Evolutionary conservation across 2,329 filamentous ascomycete genomes (phyloP).

Genomic region (Torrubiellomyces zombiae): DNA sequence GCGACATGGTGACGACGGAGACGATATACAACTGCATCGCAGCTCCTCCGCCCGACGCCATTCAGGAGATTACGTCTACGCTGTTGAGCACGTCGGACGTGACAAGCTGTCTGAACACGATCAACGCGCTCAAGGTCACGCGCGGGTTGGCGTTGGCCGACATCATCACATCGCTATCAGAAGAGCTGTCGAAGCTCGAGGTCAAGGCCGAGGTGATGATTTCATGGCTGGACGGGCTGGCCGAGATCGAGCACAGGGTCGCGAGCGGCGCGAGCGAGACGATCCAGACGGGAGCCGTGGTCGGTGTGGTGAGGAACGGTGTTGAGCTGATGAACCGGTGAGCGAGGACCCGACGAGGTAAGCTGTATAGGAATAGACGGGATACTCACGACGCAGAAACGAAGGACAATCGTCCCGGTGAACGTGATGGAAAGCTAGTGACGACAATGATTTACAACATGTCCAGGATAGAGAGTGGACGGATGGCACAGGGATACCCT

Average conservation of each 20-base stretch:
- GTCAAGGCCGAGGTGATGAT: conserved; percentile 79
- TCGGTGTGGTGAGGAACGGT: conserved; percentile 74
- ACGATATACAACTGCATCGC: conserved; percentile 97
- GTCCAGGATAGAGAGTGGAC: too few species aligned
- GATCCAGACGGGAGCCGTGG: conserved; percentile 83
- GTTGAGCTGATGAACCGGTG: conserved; percentile 48
- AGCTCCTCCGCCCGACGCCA: conserved; percentile 78
- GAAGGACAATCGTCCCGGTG: too few species aligned
- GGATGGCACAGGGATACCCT: too few species aligned
- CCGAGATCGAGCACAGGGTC: conserved; percentile 82
- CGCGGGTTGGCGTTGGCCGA: conserved; percentile 86
- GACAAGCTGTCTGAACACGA: conserved; percentile 70
- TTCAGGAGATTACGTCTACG: conserved; percentile 68
- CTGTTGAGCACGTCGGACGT: conserved; percentile 75
- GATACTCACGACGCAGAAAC: too few species aligned
- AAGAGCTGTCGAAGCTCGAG: conserved; percentile 68
- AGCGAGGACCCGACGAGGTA: too few species aligned
- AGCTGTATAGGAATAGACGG: too few species aligned
- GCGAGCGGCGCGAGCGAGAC: conserved; percentile 74
- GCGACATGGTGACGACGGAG: conserved; percentile 72
- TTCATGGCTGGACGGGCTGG: conserved; percentile 77
- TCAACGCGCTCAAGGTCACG: conserved; percentile 71
- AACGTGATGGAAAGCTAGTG: too few species aligned
- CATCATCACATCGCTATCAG: conserved; percentile 72
- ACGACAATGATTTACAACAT: too few species aligned